A percentile compares a stretch with the other conserved stretches of the same genome.
Evolutionary conservation across 768 basidiomycete genomes (phyloP).

Genomic region (Boletus edulis): DNA sequence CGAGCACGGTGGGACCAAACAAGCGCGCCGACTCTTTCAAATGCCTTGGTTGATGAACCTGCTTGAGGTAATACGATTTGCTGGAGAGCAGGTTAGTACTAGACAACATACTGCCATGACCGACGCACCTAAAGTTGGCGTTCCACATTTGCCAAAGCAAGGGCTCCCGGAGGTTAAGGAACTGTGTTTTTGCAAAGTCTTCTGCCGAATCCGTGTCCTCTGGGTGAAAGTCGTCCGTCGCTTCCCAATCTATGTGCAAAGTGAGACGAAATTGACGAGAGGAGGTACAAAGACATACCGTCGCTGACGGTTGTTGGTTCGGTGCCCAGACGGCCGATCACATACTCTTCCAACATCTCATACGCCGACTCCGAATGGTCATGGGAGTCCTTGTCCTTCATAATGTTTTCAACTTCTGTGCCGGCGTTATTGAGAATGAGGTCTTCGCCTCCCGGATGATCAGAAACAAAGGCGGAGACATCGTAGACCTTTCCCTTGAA

Average conservation of each 20-base stretch:
- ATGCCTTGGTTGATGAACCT: slow-evolving; percentile 96
- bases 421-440: slow-evolving; percentile 81
- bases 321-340: slow-evolving; percentile 78
- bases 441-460: slow-evolving; percentile 97
- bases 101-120: background rate
- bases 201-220: slow-evolving; percentile 79
- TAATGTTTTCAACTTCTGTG: slow-evolving; percentile 73
- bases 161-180: slow-evolving; percentile 87
- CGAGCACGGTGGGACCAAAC: slow-evolving; percentile 79
- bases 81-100: slow-evolving; percentile 35
- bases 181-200: slow-evolving; percentile 88
- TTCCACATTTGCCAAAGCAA: slow-evolving; percentile 85
- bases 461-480: slow-evolving; percentile 76
- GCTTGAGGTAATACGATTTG: slow-evolving; percentile 93
- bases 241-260: slow-evolving; percentile 71
- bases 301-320: slow-evolving; percentile 76
- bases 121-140: slow-evolving; percentile 73
- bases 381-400: slow-evolving; percentile 81
- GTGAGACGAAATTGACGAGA: slow-evolving; percentile 7
- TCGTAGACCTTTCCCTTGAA: slow-evolving; percentile 86
- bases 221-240: slow-evolving; percentile 86
- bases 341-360: slow-evolving; percentile 86
- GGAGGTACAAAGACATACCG: slow-evolving; percentile 45
- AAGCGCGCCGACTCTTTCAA: slow-evolving; percentile 79
- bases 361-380: slow-evolving; percentile 91